Evolutionary conservation across 192 early-diverging fungal genomes (phyloP).

Genomic region (Oehlia diaphana): DNA sequence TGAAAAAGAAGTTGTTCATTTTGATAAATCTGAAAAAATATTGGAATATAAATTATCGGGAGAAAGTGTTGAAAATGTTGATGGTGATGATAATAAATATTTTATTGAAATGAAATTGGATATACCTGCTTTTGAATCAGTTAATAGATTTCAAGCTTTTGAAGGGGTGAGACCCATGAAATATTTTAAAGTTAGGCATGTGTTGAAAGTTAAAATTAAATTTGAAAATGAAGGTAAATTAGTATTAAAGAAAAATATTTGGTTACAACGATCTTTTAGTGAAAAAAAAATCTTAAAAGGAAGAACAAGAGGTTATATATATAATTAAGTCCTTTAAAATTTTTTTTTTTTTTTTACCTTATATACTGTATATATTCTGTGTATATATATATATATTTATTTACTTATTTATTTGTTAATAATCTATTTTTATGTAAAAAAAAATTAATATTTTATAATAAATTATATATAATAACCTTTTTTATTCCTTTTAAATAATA

Average conservation of each 20-base stretch:
- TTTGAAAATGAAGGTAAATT: background rate
- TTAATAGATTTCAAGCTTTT: background rate
- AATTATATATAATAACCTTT: no score
- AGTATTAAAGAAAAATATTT: background rate
- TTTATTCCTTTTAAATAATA: no score
- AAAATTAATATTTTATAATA: no score
- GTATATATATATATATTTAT: no score
- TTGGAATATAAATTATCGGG: background rate
- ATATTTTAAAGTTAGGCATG: background rate
- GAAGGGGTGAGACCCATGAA: background rate
- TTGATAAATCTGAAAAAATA: background rate
- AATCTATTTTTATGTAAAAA: no score
- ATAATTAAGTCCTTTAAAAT: no score
- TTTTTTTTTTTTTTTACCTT: no score
- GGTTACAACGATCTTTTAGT: background rate
- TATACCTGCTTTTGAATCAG: background rate
- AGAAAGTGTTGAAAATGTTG: background rate
- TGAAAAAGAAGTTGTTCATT: background rate
- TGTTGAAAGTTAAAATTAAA: background rate
- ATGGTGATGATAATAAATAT: background rate
- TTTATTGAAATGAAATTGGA: background rate
- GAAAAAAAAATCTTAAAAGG: background rate
- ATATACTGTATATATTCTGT: no score
- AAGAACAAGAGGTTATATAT: background rate
- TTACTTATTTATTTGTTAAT: no score